Percentiles rank a stretch among this genome's conserved stretches.
Evolutionary conservation across 345 rosid species (phyloP).

Genomic region (Cardamine occulta): DNA sequence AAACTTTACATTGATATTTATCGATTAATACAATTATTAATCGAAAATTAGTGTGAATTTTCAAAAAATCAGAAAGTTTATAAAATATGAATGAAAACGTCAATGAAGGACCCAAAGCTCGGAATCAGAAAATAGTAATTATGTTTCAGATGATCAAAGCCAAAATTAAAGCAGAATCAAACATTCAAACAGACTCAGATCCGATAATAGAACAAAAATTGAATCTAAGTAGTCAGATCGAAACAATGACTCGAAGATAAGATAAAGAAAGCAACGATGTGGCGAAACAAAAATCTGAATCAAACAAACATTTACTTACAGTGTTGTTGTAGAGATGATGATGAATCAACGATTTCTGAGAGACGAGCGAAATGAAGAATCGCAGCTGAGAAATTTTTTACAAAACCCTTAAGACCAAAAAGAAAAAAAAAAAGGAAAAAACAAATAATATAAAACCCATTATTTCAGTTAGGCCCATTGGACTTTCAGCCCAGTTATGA

Average conservation of each 20-base stretch:
- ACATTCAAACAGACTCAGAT: background rate
- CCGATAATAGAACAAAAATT: background rate
- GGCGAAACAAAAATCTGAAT: background rate
- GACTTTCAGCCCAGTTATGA: background rate
- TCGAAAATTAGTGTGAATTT: background rate
- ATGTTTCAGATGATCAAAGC: background rate
- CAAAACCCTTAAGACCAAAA: slow-evolving; percentile 11
- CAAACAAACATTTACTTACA: background rate
- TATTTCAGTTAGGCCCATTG: background rate
- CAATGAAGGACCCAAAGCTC: background rate
- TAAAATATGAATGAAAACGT: background rate
- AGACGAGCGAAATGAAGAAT: background rate
- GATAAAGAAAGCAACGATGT: background rate
- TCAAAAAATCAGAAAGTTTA: background rate
- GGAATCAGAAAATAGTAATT: background rate
- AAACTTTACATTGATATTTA: background rate
- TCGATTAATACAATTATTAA: background rate
- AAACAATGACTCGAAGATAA: background rate
- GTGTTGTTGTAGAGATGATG: background rate
- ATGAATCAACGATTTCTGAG: slow-evolving; percentile 1
- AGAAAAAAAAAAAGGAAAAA: background rate
- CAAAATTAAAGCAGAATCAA: background rate
- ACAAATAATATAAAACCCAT: background rate
- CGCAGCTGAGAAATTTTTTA: background rate
- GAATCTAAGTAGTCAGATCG: background rate